Conservation (phyloP, 2,329 filamentous ascomycete species). For the Trichoderma hamatum region DNA sequence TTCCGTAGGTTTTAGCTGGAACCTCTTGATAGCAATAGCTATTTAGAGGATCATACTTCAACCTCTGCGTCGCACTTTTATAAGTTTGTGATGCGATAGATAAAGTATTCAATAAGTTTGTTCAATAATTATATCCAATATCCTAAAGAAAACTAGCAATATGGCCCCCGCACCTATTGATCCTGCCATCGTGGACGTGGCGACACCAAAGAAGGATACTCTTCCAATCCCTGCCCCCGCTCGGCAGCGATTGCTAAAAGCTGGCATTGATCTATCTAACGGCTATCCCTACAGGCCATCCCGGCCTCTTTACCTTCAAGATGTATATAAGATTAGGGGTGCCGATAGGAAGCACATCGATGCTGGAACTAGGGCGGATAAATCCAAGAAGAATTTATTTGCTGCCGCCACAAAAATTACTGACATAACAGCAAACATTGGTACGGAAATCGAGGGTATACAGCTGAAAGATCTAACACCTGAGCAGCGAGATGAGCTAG, state of each 20-base stretch:
- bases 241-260: conserved; percentile 64
- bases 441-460: conserved; percentile 65
- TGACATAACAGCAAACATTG: conserved; percentile 63
- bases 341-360: conserved; percentile 59
- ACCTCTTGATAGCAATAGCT: not conserved
- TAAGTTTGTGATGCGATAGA: not conserved
- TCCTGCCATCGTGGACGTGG: conserved; percentile 64
- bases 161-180: conserved; percentile 64
- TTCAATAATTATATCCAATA: not conserved
- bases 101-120: not conserved
- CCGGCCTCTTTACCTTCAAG: conserved; percentile 68
- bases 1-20: not conserved
- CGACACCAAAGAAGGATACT: conserved; percentile 64
- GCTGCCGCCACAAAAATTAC: conserved; percentile 65
- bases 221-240: conserved; percentile 63
- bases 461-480: conserved; percentile 64
- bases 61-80: not conserved
- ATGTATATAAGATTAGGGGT: conserved; percentile 67
- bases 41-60: conserved; percentile 3
- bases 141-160: conserved; percentile 14
- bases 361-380: conserved; percentile 65
- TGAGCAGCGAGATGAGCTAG: conserved; percentile 64
- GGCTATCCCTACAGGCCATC: conserved; percentile 74
- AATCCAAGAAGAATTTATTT: conserved; percentile 63
- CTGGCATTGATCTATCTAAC: conserved; percentile 68